Evolutionary conservation across 2,329 filamentous ascomycete genomes (phyloP).

Genomic region (Magnaporthiopsis poae): DNA sequence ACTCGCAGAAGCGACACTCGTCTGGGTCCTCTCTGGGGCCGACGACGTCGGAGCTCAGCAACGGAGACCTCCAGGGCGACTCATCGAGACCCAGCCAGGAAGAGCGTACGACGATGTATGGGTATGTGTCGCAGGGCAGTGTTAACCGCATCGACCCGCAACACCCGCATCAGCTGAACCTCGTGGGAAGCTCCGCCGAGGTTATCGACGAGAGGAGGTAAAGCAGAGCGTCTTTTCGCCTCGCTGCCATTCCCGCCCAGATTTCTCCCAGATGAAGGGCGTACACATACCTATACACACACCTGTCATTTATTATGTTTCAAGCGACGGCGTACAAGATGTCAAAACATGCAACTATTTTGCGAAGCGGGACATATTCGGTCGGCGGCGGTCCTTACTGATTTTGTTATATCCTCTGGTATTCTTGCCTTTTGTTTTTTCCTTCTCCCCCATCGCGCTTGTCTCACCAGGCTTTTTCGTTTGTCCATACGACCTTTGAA

Average conservation of each 20-base stretch:
- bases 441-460: background rate
- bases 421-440: background rate
- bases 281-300: background rate
- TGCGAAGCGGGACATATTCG: background rate
- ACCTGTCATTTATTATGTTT: background rate
- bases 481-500: background rate
- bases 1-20: conserved; percentile 42
- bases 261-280: background rate
- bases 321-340: conserved; percentile 1
- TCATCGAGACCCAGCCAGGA: conserved; percentile 22
- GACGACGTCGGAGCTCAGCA: conserved; percentile 35
- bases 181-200: conserved; percentile 46
- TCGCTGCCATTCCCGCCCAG: background rate
- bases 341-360: background rate
- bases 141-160: conserved; percentile 45
- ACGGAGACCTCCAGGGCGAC: conserved; percentile 27
- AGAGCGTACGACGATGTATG: conserved; percentile 44
- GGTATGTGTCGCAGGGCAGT: conserved; percentile 48
- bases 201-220: conserved; percentile 35
- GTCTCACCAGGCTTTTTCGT: background rate
- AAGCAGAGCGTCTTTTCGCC: too few relatives aligned
- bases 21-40: conserved; percentile 40
- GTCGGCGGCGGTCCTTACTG: background rate
- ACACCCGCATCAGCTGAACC: conserved; percentile 30
- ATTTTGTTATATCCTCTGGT: background rate